Evolutionary conservation across 805 yeast genomes (phyloP).

Genomic region (Phaffomyces thermotolerans): DNA sequence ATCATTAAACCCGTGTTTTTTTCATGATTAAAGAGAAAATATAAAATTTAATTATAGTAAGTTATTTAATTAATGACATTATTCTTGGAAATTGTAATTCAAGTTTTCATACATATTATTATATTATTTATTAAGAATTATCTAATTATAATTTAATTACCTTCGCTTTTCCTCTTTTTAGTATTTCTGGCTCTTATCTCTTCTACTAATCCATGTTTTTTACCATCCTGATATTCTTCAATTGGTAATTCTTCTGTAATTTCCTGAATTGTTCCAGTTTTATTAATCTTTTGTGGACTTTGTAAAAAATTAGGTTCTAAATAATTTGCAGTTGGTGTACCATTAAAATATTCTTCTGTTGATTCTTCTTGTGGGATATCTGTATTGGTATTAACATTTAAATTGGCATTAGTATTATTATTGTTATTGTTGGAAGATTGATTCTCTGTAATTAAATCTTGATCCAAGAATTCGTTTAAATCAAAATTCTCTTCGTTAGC

Average conservation of each 20-base stretch:
- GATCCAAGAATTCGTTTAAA: constrained; percentile 20
- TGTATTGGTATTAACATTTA: too few species aligned
- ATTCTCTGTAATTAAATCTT: constrained; percentile 1
- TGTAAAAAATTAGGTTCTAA: neutral
- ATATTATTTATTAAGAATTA: too few species aligned
- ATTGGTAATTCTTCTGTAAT: constrained; percentile 2
- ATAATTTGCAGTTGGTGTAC: neutral
- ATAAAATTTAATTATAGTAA: too few species aligned
- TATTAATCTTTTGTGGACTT: neutral
- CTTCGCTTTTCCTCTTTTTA: constrained; percentile 1
- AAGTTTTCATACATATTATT: too few species aligned
- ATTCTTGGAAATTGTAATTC: too few species aligned
- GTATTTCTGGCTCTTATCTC: neutral
- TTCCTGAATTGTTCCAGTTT: constrained; percentile 5
- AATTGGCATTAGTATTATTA: too few species aligned
- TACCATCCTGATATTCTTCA: constrained; percentile 1
- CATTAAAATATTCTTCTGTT: neutral
- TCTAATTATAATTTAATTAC: neutral
- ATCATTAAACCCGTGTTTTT: constrained; percentile 4
- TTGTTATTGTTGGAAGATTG: neutral
- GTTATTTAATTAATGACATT: too few species aligned
- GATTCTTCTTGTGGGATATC: neutral
- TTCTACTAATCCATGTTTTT: neutral
- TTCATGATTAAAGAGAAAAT: neutral
- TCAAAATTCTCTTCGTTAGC: constrained; percentile 10